Evolutionary conservation across 208 protist species (phyloP).

Genomic region (Crithidia expoeki): DNA sequence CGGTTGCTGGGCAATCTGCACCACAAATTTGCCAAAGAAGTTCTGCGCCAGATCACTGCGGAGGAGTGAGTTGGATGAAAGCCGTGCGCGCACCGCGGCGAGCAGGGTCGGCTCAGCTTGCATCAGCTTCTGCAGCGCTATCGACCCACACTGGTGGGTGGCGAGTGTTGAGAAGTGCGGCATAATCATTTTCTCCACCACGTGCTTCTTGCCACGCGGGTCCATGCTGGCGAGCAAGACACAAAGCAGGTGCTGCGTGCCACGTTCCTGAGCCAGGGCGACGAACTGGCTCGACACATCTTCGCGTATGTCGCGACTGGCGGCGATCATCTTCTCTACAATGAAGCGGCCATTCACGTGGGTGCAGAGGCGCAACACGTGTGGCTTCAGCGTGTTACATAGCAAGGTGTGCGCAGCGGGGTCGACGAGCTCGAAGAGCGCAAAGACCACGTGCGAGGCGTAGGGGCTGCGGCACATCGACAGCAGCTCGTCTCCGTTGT

Average conservation of each 20-base stretch:
- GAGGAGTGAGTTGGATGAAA: constrained; percentile 44
- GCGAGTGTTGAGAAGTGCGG: constrained; percentile 60
- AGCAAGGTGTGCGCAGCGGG: constrained; percentile 66
- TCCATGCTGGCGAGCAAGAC: constrained; percentile 71
- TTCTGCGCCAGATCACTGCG: constrained; percentile 77
- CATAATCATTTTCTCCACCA: constrained; percentile 55
- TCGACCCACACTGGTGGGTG: constrained; percentile 68
- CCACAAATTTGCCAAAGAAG: constrained; percentile 89
- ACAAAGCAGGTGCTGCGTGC: constrained; percentile 86
- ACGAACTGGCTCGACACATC: constrained; percentile 74
- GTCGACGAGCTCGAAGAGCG: constrained; percentile 75
- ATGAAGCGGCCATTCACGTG: constrained; percentile 90
- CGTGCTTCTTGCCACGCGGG: constrained; percentile 56
- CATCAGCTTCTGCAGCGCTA: constrained; percentile 86
- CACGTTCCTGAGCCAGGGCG: constrained; percentile 61
- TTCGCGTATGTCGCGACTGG: constrained; percentile 84
- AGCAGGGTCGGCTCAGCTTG: constrained; percentile 55
- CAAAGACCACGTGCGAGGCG: constrained; percentile 82
- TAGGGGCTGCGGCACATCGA: constrained; percentile 65
- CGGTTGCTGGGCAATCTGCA: constrained; percentile 62
- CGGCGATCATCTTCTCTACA: constrained; percentile 74
- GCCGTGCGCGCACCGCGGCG: constrained; percentile 46
- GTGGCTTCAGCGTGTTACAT: constrained; percentile 66
- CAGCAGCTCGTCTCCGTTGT: constrained; percentile 58
- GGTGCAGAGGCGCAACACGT: constrained; percentile 59